phyloP scores from a whole-genome alignment of 371 early-diverging fungal species.

The Mortierella polycephala region DNA sequence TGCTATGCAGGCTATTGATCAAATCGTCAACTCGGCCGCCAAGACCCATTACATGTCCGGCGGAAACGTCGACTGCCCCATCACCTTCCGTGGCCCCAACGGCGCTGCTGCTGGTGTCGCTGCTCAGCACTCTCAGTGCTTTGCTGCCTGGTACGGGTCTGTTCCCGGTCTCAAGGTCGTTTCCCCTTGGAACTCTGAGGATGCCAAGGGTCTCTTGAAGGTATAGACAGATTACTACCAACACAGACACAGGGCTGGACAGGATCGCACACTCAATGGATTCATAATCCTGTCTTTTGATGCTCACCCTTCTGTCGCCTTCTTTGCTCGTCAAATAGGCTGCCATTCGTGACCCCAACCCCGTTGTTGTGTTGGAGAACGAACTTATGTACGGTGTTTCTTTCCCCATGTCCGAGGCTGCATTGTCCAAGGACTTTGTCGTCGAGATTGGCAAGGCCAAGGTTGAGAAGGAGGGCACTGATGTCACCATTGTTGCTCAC shows the following conservation, averaged over 20 bases:
- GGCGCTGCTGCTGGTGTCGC: slow-evolving; percentile 99
- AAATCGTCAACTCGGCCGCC: slow-evolving; percentile 99
- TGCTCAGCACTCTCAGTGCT: slow-evolving; percentile 99
- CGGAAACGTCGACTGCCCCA: slow-evolving; percentile 90
- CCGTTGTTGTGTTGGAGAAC: slow-evolving; percentile 98
- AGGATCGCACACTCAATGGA: no score
- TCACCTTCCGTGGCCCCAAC: slow-evolving; percentile 99
- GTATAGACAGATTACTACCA: slow-evolving; percentile 23
- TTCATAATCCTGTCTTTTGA: not conserved
- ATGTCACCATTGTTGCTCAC: slow-evolving; percentile 97
- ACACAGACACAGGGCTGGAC: not conserved
- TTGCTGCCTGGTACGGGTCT: slow-evolving; percentile 98
- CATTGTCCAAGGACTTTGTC: slow-evolving; percentile 89
- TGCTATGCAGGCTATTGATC: slow-evolving; percentile 99
- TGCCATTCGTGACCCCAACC: slow-evolving; percentile 99
- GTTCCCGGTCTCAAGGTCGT: slow-evolving; percentile 99
- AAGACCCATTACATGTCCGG: slow-evolving; percentile 99
- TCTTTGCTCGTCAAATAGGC: slow-evolving; percentile 71
- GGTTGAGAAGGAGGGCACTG: slow-evolving; percentile 89
- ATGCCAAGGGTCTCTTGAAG: slow-evolving; percentile 95
- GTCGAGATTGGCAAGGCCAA: slow-evolving; percentile 97
- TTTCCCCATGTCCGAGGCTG: slow-evolving; percentile 88
- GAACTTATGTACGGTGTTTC: slow-evolving; percentile 97
- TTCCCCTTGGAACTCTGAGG: slow-evolving; percentile 97
- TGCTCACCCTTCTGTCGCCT: not conserved